These are phyloP conservation scores for Aurantiochytrium sp. DNA, from an alignment of 108 stramenopile genomes.

Conservation along the genomic window DNA sequence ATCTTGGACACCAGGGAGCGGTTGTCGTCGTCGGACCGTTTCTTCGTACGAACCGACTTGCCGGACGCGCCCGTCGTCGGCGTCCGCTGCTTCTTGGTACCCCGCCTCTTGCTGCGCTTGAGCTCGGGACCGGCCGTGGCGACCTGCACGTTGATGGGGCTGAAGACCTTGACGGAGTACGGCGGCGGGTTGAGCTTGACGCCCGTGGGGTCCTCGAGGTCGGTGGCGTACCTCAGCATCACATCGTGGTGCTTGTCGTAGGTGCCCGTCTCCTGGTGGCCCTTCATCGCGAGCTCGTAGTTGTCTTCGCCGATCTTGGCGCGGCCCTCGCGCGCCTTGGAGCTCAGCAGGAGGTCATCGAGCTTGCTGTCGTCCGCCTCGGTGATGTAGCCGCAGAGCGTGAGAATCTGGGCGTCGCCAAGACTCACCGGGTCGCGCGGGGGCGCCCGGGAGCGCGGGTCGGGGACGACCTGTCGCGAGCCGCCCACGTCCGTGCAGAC, in stretches of 20 bases:
- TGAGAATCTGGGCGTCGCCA: not conserved
- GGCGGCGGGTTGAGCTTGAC: not conserved
- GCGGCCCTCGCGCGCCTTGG: not conserved
- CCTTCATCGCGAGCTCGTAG: not conserved
- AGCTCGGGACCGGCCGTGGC: not conserved
- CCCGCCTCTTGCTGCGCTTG: not conserved
- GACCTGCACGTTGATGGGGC: constrained; percentile 20
- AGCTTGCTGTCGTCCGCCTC: not conserved
- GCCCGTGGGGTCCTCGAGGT: not conserved
- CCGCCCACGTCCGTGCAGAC: constrained; percentile 23
- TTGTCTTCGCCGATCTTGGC: not conserved
- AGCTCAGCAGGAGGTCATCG: not conserved
- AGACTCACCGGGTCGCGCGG: constrained; percentile 7
- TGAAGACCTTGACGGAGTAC: not conserved
- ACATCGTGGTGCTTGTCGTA: not conserved
- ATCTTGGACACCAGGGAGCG: too few relatives aligned
- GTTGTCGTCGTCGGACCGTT: too few relatives aligned
- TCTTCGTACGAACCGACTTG: not conserved
- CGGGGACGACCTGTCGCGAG: not conserved
- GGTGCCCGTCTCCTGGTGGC: not conserved
- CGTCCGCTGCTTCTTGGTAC: not conserved
- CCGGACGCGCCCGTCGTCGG: not conserved
- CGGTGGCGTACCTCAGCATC: constrained; percentile 6
- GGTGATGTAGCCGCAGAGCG: not conserved
- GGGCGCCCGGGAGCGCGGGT: constrained; percentile 4